These are phyloP conservation scores for Paralagenidium karlingii DNA, from an alignment of 352 stramenopile species.

Conservation along the genomic window DNA sequence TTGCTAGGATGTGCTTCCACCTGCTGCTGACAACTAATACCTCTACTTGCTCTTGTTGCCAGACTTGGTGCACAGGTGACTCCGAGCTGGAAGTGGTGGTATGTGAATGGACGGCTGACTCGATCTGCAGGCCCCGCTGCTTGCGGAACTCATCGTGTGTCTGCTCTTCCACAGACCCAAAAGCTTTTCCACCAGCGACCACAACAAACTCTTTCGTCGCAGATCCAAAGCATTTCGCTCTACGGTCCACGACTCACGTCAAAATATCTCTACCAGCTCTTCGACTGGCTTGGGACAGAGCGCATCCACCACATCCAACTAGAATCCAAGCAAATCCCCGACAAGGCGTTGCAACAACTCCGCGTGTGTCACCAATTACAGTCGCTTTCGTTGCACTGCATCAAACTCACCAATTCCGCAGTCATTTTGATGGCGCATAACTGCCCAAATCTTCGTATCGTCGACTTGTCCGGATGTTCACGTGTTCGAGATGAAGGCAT, in stretches of 20 bases:
- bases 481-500: conserved; percentile 70
- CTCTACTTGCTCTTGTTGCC: not conserved
- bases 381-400: conserved; percentile 39
- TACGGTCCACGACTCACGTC: conserved; percentile 44
- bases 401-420: conserved; percentile 52
- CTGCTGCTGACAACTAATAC: not conserved
- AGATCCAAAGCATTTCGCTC: conserved; percentile 32
- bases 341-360: conserved; percentile 24
- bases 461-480: conserved; percentile 67
- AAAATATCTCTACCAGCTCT: conserved; percentile 22
- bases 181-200: too few species aligned
- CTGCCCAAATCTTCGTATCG: conserved; percentile 19
- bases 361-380: conserved; percentile 18
- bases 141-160: not conserved
- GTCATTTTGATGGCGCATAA: conserved; percentile 24
- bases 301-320: conserved; percentile 36
- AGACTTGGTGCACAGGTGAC: conserved; percentile 65
- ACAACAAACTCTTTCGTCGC: too few species aligned
- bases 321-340: conserved; percentile 62
- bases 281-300: conserved; percentile 18
- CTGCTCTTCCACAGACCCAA: too few species aligned
- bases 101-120: too few species aligned
- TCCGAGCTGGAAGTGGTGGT: conserved; percentile 36
- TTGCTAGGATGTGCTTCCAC: not conserved
- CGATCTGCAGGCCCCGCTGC: conserved; percentile 11